phyloP scores from a whole-genome alignment of 2,329 filamentous ascomycete species.

The Fusarium sp. region DNA sequence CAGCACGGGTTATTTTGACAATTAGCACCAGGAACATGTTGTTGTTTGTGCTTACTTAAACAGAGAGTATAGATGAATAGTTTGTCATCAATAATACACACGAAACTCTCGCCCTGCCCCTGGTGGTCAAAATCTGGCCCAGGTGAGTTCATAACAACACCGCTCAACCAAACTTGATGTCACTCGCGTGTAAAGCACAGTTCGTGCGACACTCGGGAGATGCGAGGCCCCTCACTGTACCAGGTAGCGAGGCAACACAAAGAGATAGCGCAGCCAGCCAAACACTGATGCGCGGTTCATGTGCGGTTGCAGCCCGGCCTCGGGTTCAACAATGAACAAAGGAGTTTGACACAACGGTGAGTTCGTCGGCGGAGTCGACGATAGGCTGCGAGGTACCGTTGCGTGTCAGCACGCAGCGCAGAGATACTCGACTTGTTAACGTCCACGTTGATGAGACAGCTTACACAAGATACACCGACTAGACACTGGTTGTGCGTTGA shows the following conservation, averaged over 20 bases:
- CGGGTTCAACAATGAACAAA: constrained; percentile 32
- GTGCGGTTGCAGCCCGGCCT: constrained; percentile 34
- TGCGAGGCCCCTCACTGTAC: constrained; percentile 32
- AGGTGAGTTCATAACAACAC: constrained; percentile 6
- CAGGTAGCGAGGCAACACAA: constrained; percentile 37
- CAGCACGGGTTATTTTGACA: background rate
- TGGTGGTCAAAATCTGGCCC: background rate
- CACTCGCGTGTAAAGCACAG: constrained; percentile 18
- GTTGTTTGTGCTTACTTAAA: no score
- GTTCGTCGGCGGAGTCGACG: constrained; percentile 12
- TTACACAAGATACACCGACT: constrained; percentile 29
- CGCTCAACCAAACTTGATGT: constrained; percentile 19
- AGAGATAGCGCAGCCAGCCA: constrained; percentile 26
- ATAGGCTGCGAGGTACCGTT: constrained; percentile 1
- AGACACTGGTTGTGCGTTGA: constrained; percentile 2
- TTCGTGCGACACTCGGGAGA: constrained; percentile 33
- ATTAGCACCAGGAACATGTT: no score
- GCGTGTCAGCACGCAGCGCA: background rate
- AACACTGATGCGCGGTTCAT: constrained; percentile 20
- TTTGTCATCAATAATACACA: background rate
- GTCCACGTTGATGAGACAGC: background rate
- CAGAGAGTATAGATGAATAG: background rate
- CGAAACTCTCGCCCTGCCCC: background rate
- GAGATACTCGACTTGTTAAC: background rate
- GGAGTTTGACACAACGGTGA: constrained; percentile 35